Evolutionary conservation across 257 asterid species (phyloP).

Genomic region (Forsythia viridissima): DNA sequence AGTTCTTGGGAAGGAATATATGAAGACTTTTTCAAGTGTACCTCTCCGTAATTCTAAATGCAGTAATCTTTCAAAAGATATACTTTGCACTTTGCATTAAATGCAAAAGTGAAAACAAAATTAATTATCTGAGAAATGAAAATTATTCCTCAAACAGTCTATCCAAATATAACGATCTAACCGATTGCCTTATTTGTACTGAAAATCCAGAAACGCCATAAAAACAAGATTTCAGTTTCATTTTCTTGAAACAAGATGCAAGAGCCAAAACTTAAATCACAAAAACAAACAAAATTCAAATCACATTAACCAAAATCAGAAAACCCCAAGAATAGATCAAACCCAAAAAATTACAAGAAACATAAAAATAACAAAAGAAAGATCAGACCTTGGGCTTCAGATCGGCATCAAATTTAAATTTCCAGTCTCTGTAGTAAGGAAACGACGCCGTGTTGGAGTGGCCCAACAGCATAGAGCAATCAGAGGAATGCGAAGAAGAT

Average conservation of each 20-base stretch:
- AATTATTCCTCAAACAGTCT: not conserved
- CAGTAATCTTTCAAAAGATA: not conserved
- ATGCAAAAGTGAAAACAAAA: conserved; percentile 14
- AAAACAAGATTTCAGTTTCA: conserved; percentile 6
- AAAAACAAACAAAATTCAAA: not conserved
- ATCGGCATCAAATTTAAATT: conserved; percentile 21
- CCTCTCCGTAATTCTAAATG: not conserved
- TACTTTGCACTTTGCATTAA: conserved; percentile 8
- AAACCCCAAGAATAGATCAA: not conserved
- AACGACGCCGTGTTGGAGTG: conserved; percentile 47
- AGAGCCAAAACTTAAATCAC: conserved; percentile 22
- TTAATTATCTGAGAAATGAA: conserved; percentile 11
- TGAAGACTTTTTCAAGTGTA: too few species aligned
- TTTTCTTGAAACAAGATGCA: conserved; percentile 7
- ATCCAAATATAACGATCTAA: not conserved
- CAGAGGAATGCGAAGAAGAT: conserved; percentile 42
- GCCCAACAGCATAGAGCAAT: conserved; percentile 51
- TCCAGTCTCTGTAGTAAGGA: conserved; percentile 43
- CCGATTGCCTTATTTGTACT: not conserved
- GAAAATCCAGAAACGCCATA: not conserved
- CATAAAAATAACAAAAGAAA: conserved; percentile 3
- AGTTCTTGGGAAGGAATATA: not conserved
- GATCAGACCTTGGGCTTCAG: conserved; percentile 18
- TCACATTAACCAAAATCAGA: conserved; percentile 5
- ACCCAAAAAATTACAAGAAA: not conserved